These are phyloP conservation scores for Grigorovia humatica DNA, from an alignment of 805 yeast genomes.

Conservation along the genomic window DNA sequence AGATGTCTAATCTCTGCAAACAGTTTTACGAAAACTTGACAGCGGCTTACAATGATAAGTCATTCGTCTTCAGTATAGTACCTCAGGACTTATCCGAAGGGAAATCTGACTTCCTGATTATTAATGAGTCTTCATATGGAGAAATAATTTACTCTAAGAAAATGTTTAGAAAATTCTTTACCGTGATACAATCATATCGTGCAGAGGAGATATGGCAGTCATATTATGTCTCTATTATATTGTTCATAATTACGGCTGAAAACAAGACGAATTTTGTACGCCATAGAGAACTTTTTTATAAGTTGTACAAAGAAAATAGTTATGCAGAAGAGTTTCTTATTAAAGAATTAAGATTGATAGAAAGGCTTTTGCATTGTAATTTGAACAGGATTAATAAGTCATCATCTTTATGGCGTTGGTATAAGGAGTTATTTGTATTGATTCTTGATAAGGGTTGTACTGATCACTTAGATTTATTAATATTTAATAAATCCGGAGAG, in stretches of 20 bases:
- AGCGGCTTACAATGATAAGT: background rate
- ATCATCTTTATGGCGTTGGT: slow-evolving; percentile 30
- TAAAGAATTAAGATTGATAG: slow-evolving; percentile 10
- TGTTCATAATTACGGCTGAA: slow-evolving; percentile 30
- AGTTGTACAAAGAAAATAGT: slow-evolving; percentile 2
- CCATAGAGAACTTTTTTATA: slow-evolving; percentile 21
- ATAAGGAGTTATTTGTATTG: slow-evolving; percentile 22
- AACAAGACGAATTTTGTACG: slow-evolving; percentile 26
- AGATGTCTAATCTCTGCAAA: slow-evolving; percentile 5
- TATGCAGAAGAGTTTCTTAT: slow-evolving; percentile 7
- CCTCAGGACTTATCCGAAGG: slow-evolving; percentile 8
- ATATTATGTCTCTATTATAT: slow-evolving; percentile 26
- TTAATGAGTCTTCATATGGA: slow-evolving; percentile 10
- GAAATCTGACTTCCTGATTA: slow-evolving; percentile 4
- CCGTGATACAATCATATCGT: slow-evolving; percentile 23
- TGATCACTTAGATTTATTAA: background rate
- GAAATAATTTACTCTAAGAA: slow-evolving; percentile 30
- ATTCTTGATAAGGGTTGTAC: background rate
- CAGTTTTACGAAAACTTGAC: slow-evolving; percentile 11
- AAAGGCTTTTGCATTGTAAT: slow-evolving; percentile 25
- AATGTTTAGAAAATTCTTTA: slow-evolving; percentile 22
- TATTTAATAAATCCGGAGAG: slow-evolving; percentile 21
- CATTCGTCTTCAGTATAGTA: slow-evolving; percentile 3
- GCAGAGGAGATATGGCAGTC: background rate
- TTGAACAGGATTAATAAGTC: slow-evolving; percentile 31